Percentiles rank a stretch among this genome's conserved stretches.
These are phyloP conservation scores for Tuber aestivum DNA, from an alignment of 495 filamentous ascomycete species.

Conservation along the genomic window DNA sequence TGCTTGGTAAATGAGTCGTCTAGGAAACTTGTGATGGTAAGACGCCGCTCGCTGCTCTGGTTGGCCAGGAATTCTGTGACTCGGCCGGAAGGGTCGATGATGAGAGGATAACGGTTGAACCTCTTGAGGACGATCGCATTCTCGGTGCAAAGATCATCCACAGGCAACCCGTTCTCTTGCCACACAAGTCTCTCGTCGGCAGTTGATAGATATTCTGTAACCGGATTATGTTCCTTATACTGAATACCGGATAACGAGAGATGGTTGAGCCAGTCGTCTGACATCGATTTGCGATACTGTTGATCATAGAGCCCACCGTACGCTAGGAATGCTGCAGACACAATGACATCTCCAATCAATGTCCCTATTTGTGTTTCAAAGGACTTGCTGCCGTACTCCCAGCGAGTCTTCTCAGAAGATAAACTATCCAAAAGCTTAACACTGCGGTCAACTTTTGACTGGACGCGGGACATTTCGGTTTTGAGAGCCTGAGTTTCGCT, in stretches of 20 bases:
- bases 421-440: conserved; percentile 88
- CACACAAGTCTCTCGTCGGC: conserved; percentile 90
- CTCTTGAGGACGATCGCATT: conserved; percentile 95
- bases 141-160: conserved; percentile 98
- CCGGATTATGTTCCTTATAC: conserved; percentile 87
- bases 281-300: conserved; percentile 93
- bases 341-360: conserved; percentile 87
- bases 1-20: conserved; percentile 98
- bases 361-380: conserved; percentile 98
- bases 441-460: conserved; percentile 96
- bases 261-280: conserved; percentile 94
- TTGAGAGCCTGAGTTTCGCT: conserved; percentile 97
- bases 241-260: conserved; percentile 80
- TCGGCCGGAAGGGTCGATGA: conserved; percentile 94
- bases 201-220: conserved; percentile 94
- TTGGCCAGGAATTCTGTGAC: conserved; percentile 91
- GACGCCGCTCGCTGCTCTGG: conserved; percentile 82
- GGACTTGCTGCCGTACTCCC: conserved; percentile 94
- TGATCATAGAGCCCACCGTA: conserved; percentile 98
- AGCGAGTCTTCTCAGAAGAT: conserved; percentile 83
- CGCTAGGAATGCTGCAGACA: conserved; percentile 94
- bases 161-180: conserved; percentile 91
- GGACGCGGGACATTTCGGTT: conserved; percentile 86
- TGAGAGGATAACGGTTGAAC: conserved; percentile 96
- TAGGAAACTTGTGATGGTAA: conserved; percentile 96